These are phyloP conservation scores for Aspergillus panamensis DNA, from an alignment of 495 filamentous ascomycete genomes.

Conservation along the genomic window DNA sequence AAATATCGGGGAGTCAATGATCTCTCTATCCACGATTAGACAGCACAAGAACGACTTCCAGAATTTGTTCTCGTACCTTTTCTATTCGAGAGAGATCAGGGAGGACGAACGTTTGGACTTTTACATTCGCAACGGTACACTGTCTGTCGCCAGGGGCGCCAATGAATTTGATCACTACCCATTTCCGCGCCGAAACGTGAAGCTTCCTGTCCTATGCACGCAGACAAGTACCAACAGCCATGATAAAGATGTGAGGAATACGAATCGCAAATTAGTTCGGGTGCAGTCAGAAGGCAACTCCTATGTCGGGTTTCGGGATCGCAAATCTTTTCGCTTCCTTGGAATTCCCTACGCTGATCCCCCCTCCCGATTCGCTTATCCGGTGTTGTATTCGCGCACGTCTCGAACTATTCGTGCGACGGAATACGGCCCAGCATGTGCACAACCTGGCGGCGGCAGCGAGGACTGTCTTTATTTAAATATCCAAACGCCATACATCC, in stretches of 20 bases:
- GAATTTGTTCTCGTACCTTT: constrained; percentile 36
- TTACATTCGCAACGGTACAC: constrained; percentile 33
- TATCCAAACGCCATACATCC: constrained; percentile 44
- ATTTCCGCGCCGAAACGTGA: constrained; percentile 16
- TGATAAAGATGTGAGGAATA: constrained; percentile 13
- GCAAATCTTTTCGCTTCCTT: constrained; percentile 48
- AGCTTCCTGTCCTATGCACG: constrained; percentile 42
- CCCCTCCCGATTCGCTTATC: constrained; percentile 41
- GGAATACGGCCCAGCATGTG: constrained; percentile 38
- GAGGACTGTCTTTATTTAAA: constrained; percentile 44
- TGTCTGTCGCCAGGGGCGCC: constrained; percentile 19
- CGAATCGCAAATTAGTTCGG: constrained; percentile 24
- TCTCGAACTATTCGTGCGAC: constrained; percentile 39
- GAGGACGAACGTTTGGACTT: constrained; percentile 2
- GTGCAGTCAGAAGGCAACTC: constrained; percentile 37
- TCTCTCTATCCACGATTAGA: constrained; percentile 32
- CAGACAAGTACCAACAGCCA: constrained; percentile 30
- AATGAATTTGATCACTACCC: constrained; percentile 18
- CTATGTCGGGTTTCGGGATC: constrained; percentile 42
- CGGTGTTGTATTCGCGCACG: constrained; percentile 32
- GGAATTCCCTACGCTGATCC: constrained; percentile 46
- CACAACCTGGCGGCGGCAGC: constrained; percentile 32
- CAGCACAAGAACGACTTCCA: constrained; percentile 36
- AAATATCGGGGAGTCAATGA: constrained; percentile 39
- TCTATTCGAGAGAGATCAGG: constrained; percentile 20